Percentiles rank a stretch among this genome's conserved stretches.
phyloP scores from a whole-genome alignment of 1,284 basidiomycete species.

The Phellopilus nigrolimitatus region DNA sequence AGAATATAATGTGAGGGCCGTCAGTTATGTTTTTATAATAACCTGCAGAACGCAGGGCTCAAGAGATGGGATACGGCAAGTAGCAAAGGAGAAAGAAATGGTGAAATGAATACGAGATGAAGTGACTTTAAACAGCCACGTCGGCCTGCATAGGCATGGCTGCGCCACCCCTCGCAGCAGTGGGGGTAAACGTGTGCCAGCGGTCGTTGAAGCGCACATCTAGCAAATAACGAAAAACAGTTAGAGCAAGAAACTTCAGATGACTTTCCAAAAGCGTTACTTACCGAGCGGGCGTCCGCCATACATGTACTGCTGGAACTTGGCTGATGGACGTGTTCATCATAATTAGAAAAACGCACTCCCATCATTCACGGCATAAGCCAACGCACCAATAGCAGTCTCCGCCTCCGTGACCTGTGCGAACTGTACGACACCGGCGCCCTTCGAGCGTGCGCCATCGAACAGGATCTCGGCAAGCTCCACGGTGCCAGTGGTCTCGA shows the following conservation, averaged over 20 bases:
- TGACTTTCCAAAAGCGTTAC: constrained; percentile 27
- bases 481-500: constrained; percentile 95
- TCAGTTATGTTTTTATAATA: too few species aligned
- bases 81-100: too few species aligned
- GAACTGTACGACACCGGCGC: constrained; percentile 94
- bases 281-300: constrained; percentile 82
- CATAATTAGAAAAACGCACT: constrained; percentile 1
- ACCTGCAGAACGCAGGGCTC: too few species aligned
- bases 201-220: constrained; percentile 90
- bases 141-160: constrained; percentile 54
- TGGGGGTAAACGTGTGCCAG: constrained; percentile 85
- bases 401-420: constrained; percentile 85
- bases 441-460: constrained; percentile 87
- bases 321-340: constrained; percentile 48
- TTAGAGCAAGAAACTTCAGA: constrained; percentile 4
- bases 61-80: too few species aligned
- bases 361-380: not conserved
- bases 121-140: not conserved
- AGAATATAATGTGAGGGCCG: too few species aligned
- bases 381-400: constrained; percentile 76
- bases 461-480: constrained; percentile 92
- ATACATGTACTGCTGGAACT: constrained; percentile 90
- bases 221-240: constrained; percentile 27
- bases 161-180: constrained; percentile 80
- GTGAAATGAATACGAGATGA: not conserved